These are phyloP conservation scores for Euphorbia lathyris DNA, from an alignment of 345 rosid genomes.

Conservation along the genomic window DNA sequence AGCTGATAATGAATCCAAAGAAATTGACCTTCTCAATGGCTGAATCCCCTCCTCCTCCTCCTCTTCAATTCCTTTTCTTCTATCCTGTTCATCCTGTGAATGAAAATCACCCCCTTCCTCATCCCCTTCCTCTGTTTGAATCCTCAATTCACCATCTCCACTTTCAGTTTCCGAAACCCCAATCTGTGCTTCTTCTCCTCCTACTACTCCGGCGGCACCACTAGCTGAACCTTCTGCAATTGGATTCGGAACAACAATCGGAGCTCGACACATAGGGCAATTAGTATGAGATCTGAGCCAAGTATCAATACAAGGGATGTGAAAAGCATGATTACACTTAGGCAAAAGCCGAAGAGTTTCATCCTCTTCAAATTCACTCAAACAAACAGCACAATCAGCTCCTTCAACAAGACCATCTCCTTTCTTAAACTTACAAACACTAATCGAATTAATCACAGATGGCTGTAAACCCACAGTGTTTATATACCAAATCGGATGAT, in stretches of 20 bases:
- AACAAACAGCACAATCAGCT: slow-evolving; percentile 27
- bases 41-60: slow-evolving; percentile 25
- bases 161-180: slow-evolving; percentile 18
- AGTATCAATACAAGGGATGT: slow-evolving; percentile 28
- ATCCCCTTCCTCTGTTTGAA: slow-evolving; percentile 4
- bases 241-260: slow-evolving; percentile 34
- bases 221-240: neutral
- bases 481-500: slow-evolving; percentile 29
- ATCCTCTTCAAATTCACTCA: slow-evolving; percentile 23
- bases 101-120: slow-evolving; percentile 4
- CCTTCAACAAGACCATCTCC: slow-evolving; percentile 27
- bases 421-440: slow-evolving; percentile 21
- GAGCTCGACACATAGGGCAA: slow-evolving; percentile 29
- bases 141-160: slow-evolving; percentile 15
- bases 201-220: neutral
- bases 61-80: slow-evolving; percentile 26
- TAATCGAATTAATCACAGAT: slow-evolving; percentile 22
- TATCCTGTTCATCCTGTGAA: slow-evolving; percentile 16
- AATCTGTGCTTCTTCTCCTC: slow-evolving; percentile 26
- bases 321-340: slow-evolving; percentile 30
- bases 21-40: slow-evolving; percentile 65
- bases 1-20: slow-evolving; percentile 60
- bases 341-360: slow-evolving; percentile 23
- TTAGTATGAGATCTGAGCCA: slow-evolving; percentile 29
- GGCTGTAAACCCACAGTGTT: slow-evolving; percentile 21